Percentiles rank a stretch among this genome's conserved stretches.
phyloP scores from a whole-genome alignment of 306 rosid genomes.

The Rubus parviflorus region DNA sequence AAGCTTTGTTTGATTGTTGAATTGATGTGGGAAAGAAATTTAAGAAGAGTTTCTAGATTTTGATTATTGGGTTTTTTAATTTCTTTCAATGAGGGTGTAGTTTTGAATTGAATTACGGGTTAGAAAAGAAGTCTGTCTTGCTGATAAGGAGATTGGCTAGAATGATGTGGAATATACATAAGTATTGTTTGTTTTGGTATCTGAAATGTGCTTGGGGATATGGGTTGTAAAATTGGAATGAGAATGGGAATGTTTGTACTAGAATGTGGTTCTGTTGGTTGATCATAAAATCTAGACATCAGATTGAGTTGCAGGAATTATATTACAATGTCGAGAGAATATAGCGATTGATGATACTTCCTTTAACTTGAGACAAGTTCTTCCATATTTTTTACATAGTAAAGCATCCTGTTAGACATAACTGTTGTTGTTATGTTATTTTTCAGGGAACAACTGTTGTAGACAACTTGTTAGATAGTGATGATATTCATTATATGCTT shows the following conservation, averaged over 20 bases:
- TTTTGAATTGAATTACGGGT: neutral
- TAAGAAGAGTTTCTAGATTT: neutral
- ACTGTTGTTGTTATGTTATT: constrained; percentile 12
- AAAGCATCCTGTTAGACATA: constrained; percentile 1
- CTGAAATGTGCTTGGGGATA: neutral
- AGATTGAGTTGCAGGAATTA: neutral
- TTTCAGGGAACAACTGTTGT: constrained; percentile 93
- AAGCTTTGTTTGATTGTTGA: constrained; percentile 15
- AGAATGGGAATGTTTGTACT: neutral
- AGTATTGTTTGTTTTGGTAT: neutral
- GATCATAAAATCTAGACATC: neutral
- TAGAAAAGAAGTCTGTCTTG: neutral
- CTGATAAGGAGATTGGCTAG: neutral
- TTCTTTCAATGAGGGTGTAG: neutral
- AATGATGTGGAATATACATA: neutral
- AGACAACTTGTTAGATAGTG: constrained; percentile 89
- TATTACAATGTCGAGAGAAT: neutral
- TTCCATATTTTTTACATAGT: neutral
- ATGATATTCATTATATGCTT: constrained; percentile 94
- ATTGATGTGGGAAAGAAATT: neutral
- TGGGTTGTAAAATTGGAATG: neutral
- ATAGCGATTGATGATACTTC: constrained; percentile 4
- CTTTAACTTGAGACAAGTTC: neutral
- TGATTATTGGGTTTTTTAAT: neutral
- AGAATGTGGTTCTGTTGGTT: constrained; percentile 2